A percentile compares a stretch with the other conserved stretches of the same genome.
These are phyloP conservation scores for Candida awuae DNA, from an alignment of 805 yeast species.

Conservation along the genomic window DNA sequence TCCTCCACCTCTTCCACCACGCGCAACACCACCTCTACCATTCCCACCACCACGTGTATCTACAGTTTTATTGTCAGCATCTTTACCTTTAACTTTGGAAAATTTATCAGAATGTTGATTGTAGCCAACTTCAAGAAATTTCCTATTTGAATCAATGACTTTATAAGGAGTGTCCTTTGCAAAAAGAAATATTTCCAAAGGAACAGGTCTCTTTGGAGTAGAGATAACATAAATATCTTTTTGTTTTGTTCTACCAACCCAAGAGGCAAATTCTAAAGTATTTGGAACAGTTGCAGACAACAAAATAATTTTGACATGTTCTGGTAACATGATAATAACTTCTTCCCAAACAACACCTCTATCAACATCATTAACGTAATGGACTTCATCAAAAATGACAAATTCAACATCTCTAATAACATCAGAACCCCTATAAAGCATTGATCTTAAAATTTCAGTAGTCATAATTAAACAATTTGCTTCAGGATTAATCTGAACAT, in stretches of 20 bases:
- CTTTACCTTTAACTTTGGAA: conserved; percentile 34
- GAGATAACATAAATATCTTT: conserved; percentile 94
- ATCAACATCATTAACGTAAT: conserved; percentile 95
- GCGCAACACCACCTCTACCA: conserved; percentile 22
- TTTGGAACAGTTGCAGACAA: conserved; percentile 98
- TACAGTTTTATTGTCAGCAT: conserved; percentile 2
- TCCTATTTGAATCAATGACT: conserved; percentile 65
- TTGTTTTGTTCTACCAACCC: conserved; percentile 97
- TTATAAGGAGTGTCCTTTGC: conserved; percentile 68
- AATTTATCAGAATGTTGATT: conserved; percentile 48
- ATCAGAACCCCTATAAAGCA: conserved; percentile 96
- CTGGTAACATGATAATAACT: conserved; percentile 90
- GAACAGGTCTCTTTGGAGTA: conserved; percentile 95
- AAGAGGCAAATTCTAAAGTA: conserved; percentile 92
- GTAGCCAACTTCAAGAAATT: conserved; percentile 59
- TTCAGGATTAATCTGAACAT: conserved; percentile 95
- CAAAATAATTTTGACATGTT: conserved; percentile 89
- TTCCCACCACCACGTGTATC: conserved; percentile 14
- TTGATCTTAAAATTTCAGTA: conserved; percentile 92
- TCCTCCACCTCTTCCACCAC: conserved; percentile 30
- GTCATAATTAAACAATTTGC: conserved; percentile 99
- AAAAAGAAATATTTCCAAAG: conserved; percentile 80
- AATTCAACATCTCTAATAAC: conserved; percentile 98
- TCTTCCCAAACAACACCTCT: conserved; percentile 99
- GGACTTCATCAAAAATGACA: conserved; percentile 98